These are phyloP conservation scores for Meredithiella fracta DNA, from an alignment of 2,329 filamentous ascomycete species.

Conservation along the genomic window DNA sequence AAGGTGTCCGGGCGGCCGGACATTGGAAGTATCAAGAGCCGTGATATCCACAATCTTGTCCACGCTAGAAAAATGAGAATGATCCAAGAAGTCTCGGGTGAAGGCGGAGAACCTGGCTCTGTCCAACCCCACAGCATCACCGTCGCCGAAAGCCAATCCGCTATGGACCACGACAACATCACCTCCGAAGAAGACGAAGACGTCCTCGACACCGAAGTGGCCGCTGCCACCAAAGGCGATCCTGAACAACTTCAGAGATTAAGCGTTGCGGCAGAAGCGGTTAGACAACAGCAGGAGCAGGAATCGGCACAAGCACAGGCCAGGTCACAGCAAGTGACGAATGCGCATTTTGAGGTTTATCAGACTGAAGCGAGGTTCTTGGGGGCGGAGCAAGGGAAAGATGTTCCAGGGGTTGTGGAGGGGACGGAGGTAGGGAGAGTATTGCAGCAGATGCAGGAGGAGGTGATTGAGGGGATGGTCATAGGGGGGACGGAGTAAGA, in stretches of 20 bases:
- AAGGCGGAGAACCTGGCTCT: background rate
- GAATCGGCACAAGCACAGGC: too few relatives aligned
- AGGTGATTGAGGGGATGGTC: background rate
- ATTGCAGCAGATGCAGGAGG: background rate
- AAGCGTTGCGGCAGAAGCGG: background rate
- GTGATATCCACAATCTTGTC: slow-evolving; percentile 14
- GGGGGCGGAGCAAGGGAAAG: too few relatives aligned
- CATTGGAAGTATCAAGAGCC: slow-evolving; percentile 12
- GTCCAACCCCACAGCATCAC: slow-evolving; percentile 7
- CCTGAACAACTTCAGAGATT: too few relatives aligned
- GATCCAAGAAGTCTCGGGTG: background rate
- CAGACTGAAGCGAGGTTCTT: too few relatives aligned
- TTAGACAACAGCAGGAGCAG: background rate
- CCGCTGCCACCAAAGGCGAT: too few relatives aligned
- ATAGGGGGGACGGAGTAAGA: background rate
- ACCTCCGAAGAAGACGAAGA: background rate
- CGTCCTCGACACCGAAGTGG: background rate
- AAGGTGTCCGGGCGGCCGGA: slow-evolving; percentile 5
- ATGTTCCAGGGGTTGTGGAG: background rate
- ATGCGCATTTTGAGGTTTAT: too few relatives aligned
- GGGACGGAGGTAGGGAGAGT: too few relatives aligned
- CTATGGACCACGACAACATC: too few relatives aligned
- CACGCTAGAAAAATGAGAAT: slow-evolving; percentile 9
- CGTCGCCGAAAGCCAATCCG: background rate
- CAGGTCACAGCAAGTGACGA: background rate